phyloP scores from a whole-genome alignment of 1,284 basidiomycete species.

The Anthracocystis panici-leucophaei region DNA sequence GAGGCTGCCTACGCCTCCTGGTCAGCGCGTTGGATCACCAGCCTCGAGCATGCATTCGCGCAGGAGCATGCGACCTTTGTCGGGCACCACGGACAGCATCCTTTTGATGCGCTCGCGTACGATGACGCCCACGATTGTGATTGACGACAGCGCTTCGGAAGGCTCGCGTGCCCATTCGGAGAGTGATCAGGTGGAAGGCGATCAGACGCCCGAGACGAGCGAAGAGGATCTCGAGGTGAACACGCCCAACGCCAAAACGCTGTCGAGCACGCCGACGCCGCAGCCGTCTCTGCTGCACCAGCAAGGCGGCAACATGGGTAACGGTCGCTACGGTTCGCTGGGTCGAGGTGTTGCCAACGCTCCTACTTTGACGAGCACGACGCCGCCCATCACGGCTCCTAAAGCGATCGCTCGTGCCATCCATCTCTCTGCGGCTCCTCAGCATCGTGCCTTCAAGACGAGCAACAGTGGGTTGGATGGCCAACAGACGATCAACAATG shows the following conservation, averaged over 20 bases:
- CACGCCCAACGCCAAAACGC: slow-evolving; percentile 32
- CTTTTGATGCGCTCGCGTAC: slow-evolving; percentile 52
- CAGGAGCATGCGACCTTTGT: slow-evolving; percentile 29
- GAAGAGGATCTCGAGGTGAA: slow-evolving; percentile 57
- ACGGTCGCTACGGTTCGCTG: slow-evolving; percentile 31
- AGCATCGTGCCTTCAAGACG: slow-evolving; percentile 48
- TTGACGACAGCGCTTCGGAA: slow-evolving; percentile 61
- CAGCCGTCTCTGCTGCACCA: slow-evolving; percentile 23
- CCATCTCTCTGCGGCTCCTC: slow-evolving; percentile 50
- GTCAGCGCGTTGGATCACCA: slow-evolving; percentile 29
- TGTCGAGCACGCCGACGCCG: slow-evolving; percentile 29
- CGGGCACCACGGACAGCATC: slow-evolving; percentile 48
- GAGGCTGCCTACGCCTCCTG: slow-evolving; percentile 37
- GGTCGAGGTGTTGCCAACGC: slow-evolving; percentile 31
- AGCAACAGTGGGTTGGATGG: slow-evolving; percentile 11
- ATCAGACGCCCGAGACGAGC: slow-evolving; percentile 63
- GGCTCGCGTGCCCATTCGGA: slow-evolving; percentile 44
- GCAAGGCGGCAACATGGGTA: slow-evolving; percentile 9
- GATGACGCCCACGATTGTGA: slow-evolving; percentile 58
- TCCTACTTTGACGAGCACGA: slow-evolving; percentile 30
- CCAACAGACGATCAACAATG: slow-evolving; percentile 28
- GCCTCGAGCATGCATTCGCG: slow-evolving; percentile 42
- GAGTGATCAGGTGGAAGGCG: slow-evolving; percentile 43
- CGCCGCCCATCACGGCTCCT: slow-evolving; percentile 39
- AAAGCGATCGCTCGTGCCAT: slow-evolving; percentile 52